Conservation (phyloP, 805 yeast species). For the Wickerhamomyces alni region DNA sequence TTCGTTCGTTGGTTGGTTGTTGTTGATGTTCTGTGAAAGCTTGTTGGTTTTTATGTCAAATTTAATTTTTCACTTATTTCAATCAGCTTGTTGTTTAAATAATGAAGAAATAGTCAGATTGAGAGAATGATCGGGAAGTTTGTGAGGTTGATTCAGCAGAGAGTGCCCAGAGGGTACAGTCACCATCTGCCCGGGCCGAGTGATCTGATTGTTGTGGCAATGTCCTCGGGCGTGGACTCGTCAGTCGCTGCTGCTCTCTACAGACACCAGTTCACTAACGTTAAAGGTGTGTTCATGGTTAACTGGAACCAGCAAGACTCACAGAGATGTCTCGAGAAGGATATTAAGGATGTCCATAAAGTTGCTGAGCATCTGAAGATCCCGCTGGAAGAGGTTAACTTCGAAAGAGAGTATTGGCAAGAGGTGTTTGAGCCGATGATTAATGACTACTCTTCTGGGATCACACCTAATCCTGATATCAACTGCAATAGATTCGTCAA, state of each 20-base stretch:
- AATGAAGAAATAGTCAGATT: no score
- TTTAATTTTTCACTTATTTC: neutral
- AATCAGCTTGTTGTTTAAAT: neutral
- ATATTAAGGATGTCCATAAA: conserved; percentile 77
- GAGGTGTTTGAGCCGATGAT: conserved; percentile 93
- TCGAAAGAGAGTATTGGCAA: conserved; percentile 90
- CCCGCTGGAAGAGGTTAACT: conserved; percentile 69
- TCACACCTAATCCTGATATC: conserved; percentile 94
- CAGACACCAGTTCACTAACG: conserved; percentile 49
- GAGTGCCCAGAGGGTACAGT: conserved; percentile 14
- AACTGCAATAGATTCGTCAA: conserved; percentile 82
- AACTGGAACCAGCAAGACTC: conserved; percentile 47
- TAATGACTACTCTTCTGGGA: conserved; percentile 58
- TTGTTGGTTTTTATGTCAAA: neutral
- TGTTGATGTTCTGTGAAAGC: neutral
- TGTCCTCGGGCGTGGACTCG: conserved; percentile 97
- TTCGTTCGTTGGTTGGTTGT: neutral
- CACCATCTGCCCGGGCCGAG: conserved; percentile 41
- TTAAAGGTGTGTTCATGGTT: conserved; percentile 85
- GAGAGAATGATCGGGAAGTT: neutral
- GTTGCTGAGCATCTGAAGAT: conserved; percentile 58
- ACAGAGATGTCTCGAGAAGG: conserved; percentile 72
- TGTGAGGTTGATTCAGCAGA: neutral
- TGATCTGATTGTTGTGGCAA: conserved; percentile 75
- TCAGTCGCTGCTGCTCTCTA: conserved; percentile 76